phyloP scores from a whole-genome alignment of 306 rosid genomes.

The Lathyrus tuberosus region DNA sequence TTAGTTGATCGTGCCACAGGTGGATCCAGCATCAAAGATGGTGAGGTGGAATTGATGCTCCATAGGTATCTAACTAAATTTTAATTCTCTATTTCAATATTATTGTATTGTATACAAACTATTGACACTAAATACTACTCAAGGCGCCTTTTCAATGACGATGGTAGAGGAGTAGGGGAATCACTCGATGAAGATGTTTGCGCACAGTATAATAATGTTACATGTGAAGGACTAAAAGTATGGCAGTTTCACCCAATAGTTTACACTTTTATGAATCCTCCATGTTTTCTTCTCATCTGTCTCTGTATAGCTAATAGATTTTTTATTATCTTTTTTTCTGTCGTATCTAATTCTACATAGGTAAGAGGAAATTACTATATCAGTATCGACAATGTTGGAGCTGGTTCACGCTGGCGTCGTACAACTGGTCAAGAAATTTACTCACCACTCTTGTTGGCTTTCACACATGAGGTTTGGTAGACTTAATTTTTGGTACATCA shows the following conservation, averaged over 20 bases:
- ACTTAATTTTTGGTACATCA: background rate
- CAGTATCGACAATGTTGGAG: conserved; percentile 52
- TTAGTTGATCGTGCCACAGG: conserved; percentile 92
- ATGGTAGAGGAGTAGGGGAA: conserved; percentile 77
- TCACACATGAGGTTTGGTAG: conserved; percentile 63
- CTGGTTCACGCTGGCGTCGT: conserved; percentile 76
- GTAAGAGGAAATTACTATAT: conserved; percentile 71
- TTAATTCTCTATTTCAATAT: conserved; percentile 10
- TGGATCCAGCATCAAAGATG: conserved; percentile 80
- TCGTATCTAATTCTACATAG: conserved; percentile 42
- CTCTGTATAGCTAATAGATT: background rate
- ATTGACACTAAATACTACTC: conserved; percentile 12
- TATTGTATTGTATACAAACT: background rate
- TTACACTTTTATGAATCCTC: conserved; percentile 11
- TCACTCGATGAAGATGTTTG: conserved; percentile 83
- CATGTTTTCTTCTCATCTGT: conserved; percentile 1
- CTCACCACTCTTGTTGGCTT: conserved; percentile 70
- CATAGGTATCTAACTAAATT: conserved; percentile 60
- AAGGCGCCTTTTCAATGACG: conserved; percentile 70
- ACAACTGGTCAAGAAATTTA: conserved; percentile 76
- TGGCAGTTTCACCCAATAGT: conserved; percentile 9
- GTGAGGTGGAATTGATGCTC: conserved; percentile 86
- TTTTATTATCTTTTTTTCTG: background rate
- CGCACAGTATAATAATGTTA: background rate
- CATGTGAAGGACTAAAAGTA: conserved; percentile 64